Base-by-base conservation (phyloP, 306 rosid species). In the Gastrolobium villosum region DNA sequence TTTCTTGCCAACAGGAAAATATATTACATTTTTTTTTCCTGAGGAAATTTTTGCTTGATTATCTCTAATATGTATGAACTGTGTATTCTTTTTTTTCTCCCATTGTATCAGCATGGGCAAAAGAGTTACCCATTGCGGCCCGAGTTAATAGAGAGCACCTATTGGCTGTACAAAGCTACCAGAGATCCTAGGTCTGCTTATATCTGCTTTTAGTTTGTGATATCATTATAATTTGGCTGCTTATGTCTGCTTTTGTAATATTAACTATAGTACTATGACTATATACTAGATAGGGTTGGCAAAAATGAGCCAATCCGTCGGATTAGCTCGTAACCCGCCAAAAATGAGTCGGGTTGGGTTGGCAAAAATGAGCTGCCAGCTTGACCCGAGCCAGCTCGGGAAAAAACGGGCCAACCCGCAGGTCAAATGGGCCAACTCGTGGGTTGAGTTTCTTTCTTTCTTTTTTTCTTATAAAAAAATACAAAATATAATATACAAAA, bases 101-200 rank as follows among this genome's bases (percentile, higher is more conserved):
- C 72, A 65, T 35, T 85, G 44, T 82, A 63, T 71, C 86, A 94
- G 99, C 85, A 88, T 73, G 99, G 97, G 67, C 99, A 94, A 82
- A 89, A 86, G 84, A 92, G 99, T 82, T 94, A 94, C 74, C 99
- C 99, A 0, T 74, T 94, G 72, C 92, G 97, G 83, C 99, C 99
- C 8, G 99, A 92, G 88, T 80, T 94, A 81, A 92, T 94, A 46
- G 99, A 94, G 89, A 94, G 99, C 93, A 94, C 99, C 4, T 94
- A 92, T 82, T 94, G 97, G 99, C 97, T 94, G 65, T 94, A 90
- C 85, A 94, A 94, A 81, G 99, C 99, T 64, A 94, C 99, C 74
- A 84, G 97, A 86, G 91, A 94, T 92, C 89, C 96, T 65, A 92
- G 94, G 99, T 94, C 52, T 86, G 87, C 81, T 72, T 65, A 75